phyloP scores from a whole-genome alignment of 2,329 filamentous ascomycete species.

The Claviceps lovelessii region DNA sequence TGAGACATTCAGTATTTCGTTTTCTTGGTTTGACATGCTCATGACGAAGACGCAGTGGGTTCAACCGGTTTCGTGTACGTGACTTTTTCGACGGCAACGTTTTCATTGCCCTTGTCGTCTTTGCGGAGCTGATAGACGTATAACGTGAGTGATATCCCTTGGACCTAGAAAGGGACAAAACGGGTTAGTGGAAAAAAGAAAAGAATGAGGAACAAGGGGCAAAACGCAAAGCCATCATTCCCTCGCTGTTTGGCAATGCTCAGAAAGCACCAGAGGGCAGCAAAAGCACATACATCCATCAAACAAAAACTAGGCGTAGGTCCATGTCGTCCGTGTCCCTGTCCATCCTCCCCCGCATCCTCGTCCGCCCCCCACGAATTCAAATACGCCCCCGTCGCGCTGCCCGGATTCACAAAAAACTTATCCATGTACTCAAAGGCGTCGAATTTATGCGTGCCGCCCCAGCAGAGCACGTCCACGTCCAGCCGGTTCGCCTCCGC shows the following conservation, averaged over 20 bases:
- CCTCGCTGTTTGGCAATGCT: not conserved
- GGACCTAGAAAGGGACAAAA: conserved; percentile 48
- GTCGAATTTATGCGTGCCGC: conserved; percentile 54
- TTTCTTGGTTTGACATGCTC: conserved; percentile 5
- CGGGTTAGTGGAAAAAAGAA: not conserved
- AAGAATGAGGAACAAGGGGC: not conserved
- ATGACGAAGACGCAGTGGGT: conserved; percentile 37
- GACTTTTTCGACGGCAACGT: conserved; percentile 72
- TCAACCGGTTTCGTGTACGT: conserved; percentile 68
- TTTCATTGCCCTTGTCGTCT: conserved; percentile 62
- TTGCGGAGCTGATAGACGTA: conserved; percentile 85
- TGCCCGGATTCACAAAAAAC: conserved; percentile 58
- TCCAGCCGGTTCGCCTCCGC: conserved; percentile 55
- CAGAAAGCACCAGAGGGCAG: not conserved
- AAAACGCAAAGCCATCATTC: not conserved
- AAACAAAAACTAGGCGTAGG: conserved; percentile 84
- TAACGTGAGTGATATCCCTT: conserved; percentile 87
- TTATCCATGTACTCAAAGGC: conserved; percentile 62
- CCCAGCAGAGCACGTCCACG: conserved; percentile 56
- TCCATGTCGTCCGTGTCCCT: not conserved
- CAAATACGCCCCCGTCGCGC: conserved; percentile 48
- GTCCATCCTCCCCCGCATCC: conserved; percentile 27
- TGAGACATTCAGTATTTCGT: not conserved
- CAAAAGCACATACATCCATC: conserved; percentile 71
- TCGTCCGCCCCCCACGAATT: conserved; percentile 47